Evolutionary conservation across 2,329 filamentous ascomycete species (phyloP), one percentile per base, ranked within the genome.

Genomic region (Aplosporella prunicola): DNA sequence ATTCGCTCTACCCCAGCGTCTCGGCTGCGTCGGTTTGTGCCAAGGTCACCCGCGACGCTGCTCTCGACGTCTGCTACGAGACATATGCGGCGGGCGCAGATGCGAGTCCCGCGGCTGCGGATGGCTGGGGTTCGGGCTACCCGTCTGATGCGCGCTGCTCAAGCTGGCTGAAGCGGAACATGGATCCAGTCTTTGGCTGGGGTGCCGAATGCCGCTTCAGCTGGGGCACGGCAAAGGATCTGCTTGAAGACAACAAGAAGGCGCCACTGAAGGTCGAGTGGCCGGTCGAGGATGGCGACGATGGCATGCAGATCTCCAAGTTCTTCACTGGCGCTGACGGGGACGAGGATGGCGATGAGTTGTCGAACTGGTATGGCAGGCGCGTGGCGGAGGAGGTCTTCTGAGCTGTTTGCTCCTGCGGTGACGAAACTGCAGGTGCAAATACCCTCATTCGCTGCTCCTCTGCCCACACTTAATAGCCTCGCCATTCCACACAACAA

Each of bases 121-220:
- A 69, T 11, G 68, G 64, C 4, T 95, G 91, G 87, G 91, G 91
- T 1, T 93, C 85, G 1, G 91, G 91, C 1, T 98, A 98, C 57
- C 91, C 91, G 1, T 86, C 82, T 1, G 91, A 98, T 61, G 78
- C 71, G 14, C 74, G 82, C 44, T 93, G 87, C 50, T 76, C 81
- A 2, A 60, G 23, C 10, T 98, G 91, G 89, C 58, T 98, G 55
- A 83, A 78, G 62, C 66, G 66, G 25, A 91, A 89, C 47, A 89
- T 95, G 79, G 80, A 98, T 53, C 84, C 85, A 3, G 64, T 96
- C 1, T 98, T 96, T 64, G 91, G 91, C 10, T 98, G 91, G 89
- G 88, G 89, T 0, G 74, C 74, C 16, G 88, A 96, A 62, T 93
- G 86, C 56, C 72, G 91, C 4, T 96, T 95, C 54, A 94, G 87